Conservation (phyloP, 257 asterid genomes). For the Gentiana dahurica region DNA sequence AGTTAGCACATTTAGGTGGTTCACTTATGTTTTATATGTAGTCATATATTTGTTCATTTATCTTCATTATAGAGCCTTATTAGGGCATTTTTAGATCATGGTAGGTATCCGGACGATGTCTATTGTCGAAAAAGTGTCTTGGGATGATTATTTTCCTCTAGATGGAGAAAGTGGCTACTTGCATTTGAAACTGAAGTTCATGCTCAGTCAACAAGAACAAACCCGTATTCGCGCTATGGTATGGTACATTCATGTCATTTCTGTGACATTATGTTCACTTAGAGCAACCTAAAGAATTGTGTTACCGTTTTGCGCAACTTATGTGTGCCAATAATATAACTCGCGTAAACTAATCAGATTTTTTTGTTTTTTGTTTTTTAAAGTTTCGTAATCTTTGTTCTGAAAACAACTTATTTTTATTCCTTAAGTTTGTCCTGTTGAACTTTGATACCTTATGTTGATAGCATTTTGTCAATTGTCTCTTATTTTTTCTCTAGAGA, state of each 20-base stretch:
- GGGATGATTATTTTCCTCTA: slow-evolving; percentile 70
- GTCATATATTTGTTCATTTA: neutral
- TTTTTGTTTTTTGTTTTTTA: neutral
- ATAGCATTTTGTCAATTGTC: neutral
- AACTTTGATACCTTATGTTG: neutral
- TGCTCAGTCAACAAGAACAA: slow-evolving; percentile 69
- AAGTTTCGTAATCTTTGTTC: neutral
- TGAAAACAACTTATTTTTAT: neutral
- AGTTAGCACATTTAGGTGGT: slow-evolving; percentile 58
- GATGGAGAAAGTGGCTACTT: slow-evolving; percentile 64
- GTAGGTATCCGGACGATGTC: slow-evolving; percentile 47
- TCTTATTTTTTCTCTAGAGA: slow-evolving; percentile 35
- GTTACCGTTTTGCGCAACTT: neutral
- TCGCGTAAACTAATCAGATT: neutral
- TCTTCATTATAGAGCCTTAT: neutral
- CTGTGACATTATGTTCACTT: neutral
- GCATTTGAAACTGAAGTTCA: slow-evolving; percentile 67
- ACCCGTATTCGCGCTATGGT: slow-evolving; percentile 67
- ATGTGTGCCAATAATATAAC: neutral
- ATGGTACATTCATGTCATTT: neutral
- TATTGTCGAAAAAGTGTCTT: slow-evolving; percentile 74
- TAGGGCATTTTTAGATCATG: slow-evolving; percentile 8
- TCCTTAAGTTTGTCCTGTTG: neutral
- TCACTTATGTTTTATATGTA: neutral
- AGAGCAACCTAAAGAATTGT: neutral